Evolutionary conservation across 441 rosid genomes (phyloP).

Genomic region (Erodium moschatum): DNA sequence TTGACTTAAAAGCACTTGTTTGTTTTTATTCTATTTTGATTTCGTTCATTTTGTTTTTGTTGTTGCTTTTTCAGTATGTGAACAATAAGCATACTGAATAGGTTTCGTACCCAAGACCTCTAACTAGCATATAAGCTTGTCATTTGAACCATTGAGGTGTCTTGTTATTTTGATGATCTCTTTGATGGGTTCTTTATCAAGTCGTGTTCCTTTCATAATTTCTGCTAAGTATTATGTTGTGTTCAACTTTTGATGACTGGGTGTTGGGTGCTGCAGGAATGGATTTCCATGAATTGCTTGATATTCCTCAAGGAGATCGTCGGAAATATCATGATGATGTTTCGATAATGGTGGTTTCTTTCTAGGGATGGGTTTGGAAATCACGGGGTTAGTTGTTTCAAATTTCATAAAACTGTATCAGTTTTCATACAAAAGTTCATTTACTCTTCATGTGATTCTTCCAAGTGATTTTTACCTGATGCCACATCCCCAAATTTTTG

Average conservation of each 20-base stretch:
- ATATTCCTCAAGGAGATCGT: slow-evolving; percentile 82
- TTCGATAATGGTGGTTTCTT: slow-evolving; percentile 88
- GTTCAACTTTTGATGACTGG: slow-evolving; percentile 3
- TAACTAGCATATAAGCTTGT: too few relatives aligned
- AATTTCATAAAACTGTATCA: slow-evolving; percentile 19
- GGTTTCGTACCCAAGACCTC: too few relatives aligned
- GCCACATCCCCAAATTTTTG: not conserved
- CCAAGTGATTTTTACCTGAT: not conserved
- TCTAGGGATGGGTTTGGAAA: slow-evolving; percentile 93
- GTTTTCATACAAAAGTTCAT: not conserved
- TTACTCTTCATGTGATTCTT: not conserved
- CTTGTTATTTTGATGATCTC: too few relatives aligned
- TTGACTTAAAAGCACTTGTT: too few relatives aligned
- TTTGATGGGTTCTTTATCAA: too few relatives aligned
- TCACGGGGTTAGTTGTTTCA: slow-evolving; percentile 59
- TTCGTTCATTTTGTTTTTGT: too few relatives aligned
- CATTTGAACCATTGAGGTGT: too few relatives aligned
- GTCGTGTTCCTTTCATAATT: too few relatives aligned
- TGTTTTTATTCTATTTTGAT: too few relatives aligned
- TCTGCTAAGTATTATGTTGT: not conserved
- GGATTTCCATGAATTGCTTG: slow-evolving; percentile 86
- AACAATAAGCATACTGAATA: too few relatives aligned
- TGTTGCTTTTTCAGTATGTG: too few relatives aligned
- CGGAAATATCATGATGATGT: slow-evolving; percentile 94
- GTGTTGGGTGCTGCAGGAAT: slow-evolving; percentile 47